These are phyloP conservation scores for Phytopythium oedochilum DNA, from an alignment of 352 stramenopile genomes.

Conservation along the genomic window DNA sequence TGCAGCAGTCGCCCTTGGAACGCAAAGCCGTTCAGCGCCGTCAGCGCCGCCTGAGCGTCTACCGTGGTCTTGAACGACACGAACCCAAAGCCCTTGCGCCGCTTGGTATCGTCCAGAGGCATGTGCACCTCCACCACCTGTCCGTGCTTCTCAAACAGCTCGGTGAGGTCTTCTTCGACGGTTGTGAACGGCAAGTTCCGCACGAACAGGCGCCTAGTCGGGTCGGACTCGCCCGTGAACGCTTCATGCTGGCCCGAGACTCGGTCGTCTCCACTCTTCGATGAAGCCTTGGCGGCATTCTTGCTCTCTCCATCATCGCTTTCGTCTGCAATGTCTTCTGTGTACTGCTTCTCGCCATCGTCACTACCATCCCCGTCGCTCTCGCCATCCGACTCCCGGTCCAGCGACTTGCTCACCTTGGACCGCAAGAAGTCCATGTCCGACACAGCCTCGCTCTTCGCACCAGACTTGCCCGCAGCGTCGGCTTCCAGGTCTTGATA, in stretches of 20 bases:
- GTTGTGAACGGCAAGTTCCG: conserved; percentile 96
- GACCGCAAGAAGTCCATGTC: conserved; percentile 94
- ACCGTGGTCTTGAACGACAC: conserved; percentile 92
- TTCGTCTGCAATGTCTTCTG: conserved; percentile 37
- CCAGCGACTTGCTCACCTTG: conserved; percentile 91
- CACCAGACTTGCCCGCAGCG: conserved; percentile 27
- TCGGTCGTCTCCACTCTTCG: not conserved
- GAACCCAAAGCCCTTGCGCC: conserved; percentile 97
- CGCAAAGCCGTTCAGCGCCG: conserved; percentile 88
- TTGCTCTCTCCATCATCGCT: conserved; percentile 21
- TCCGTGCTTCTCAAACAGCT: conserved; percentile 89
- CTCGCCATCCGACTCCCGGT: conserved; percentile 41
- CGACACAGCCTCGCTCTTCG: conserved; percentile 42
- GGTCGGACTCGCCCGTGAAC: conserved; percentile 27
- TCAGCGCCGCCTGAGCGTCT: conserved; percentile 86
- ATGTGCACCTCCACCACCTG: conserved; percentile 93
- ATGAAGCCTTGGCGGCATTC: conserved; percentile 3
- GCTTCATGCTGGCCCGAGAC: conserved; percentile 6
- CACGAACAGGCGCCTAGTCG: conserved; percentile 93
- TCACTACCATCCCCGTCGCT: conserved; percentile 11
- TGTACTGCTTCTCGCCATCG: conserved; percentile 30
- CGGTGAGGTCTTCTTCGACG: conserved; percentile 94
- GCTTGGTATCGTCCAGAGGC: conserved; percentile 93
- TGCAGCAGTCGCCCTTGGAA: conserved; percentile 97
- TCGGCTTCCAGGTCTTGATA: conserved; percentile 73